Percentiles rank a stretch among this genome's conserved stretches.
Conservation (phyloP, 1,139 yeast genomes). For the Lodderomyces beijingensis region DNA sequence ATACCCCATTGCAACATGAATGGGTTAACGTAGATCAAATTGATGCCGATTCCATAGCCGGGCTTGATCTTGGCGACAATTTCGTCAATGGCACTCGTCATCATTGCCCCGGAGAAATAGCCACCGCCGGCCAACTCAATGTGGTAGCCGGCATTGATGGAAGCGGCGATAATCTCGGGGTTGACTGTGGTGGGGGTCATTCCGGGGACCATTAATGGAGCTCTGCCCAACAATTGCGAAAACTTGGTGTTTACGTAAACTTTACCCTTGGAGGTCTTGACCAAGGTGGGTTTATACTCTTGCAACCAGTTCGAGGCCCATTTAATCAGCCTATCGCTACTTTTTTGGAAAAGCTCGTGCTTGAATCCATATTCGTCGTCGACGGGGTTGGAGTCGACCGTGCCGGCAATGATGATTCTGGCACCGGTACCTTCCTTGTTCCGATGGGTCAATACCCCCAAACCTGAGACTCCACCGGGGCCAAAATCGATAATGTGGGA, state of each 20-base stretch:
- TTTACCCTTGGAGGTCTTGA: slow-evolving; percentile 67
- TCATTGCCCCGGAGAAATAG: slow-evolving; percentile 67
- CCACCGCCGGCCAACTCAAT: slow-evolving; percentile 99
- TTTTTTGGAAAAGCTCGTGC: slow-evolving; percentile 84
- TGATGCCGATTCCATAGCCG: slow-evolving; percentile 87
- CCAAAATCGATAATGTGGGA: slow-evolving; percentile 96
- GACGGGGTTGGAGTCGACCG: slow-evolving; percentile 58
- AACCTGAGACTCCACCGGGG: slow-evolving; percentile 97
- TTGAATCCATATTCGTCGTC: slow-evolving; percentile 91
- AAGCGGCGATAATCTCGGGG: slow-evolving; percentile 89
- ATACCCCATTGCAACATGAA: slow-evolving; percentile 98
- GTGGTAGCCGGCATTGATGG: slow-evolving; percentile 94
- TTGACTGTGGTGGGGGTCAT: slow-evolving; percentile 98
- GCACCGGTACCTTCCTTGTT: slow-evolving; percentile 99
- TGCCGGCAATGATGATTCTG: slow-evolving; percentile 89
- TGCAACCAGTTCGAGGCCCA: slow-evolving; percentile 89
- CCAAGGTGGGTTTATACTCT: slow-evolving; percentile 82
- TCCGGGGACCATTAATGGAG: slow-evolving; percentile 97
- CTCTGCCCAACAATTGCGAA: slow-evolving; percentile 86
- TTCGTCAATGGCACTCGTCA: slow-evolving; percentile 72
- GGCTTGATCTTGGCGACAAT: slow-evolving; percentile 66
- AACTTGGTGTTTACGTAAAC: slow-evolving; percentile 89
- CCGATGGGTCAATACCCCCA: slow-evolving; percentile 93
- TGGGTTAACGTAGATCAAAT: slow-evolving; percentile 94
- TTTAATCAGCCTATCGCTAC: slow-evolving; percentile 53